Conservation (phyloP, 1,284 basidiomycete genomes). For the Sanguinoderma infundibulare region DNA sequence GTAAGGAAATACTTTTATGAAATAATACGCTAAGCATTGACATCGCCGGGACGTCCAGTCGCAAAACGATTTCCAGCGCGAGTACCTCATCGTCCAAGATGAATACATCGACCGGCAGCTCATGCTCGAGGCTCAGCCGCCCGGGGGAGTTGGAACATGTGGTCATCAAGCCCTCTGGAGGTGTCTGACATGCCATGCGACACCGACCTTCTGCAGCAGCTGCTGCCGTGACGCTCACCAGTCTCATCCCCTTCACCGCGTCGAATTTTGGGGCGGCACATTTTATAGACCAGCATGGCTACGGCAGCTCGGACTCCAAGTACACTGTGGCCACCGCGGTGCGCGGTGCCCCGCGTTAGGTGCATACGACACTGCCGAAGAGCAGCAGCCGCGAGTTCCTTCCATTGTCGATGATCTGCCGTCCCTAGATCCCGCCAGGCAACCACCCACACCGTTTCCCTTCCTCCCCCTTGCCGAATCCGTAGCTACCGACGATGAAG, state of each 20-base stretch:
- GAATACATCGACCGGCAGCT: not conserved
- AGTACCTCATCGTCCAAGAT: not conserved
- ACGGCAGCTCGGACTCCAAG: not conserved
- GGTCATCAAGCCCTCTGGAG: not conserved
- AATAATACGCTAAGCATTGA: rapidly evolving
- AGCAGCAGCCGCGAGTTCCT: not conserved
- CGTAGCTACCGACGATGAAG: no score
- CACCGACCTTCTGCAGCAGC: not conserved
- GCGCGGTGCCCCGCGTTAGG: not conserved
- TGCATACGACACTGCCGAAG: not conserved
- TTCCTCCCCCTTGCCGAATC: no score
- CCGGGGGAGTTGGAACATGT: not conserved
- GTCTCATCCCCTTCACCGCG: not conserved
- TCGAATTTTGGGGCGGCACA: not conserved
- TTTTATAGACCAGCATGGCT: constrained; percentile 1
- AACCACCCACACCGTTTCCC: no score
- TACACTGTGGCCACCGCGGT: constrained; percentile 3
- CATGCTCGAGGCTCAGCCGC: not conserved
- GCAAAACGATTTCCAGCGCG: not conserved
- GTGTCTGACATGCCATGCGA: not conserved
- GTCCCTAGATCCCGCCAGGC: no score
- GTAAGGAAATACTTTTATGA: not conserved
- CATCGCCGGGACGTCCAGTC: not conserved
- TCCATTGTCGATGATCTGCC: not conserved
- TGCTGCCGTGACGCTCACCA: not conserved